Percentiles rank a stretch among this genome's conserved stretches.
phyloP scores from a whole-genome alignment of 1,139 yeast genomes.

The Candida neerlandica region DNA sequence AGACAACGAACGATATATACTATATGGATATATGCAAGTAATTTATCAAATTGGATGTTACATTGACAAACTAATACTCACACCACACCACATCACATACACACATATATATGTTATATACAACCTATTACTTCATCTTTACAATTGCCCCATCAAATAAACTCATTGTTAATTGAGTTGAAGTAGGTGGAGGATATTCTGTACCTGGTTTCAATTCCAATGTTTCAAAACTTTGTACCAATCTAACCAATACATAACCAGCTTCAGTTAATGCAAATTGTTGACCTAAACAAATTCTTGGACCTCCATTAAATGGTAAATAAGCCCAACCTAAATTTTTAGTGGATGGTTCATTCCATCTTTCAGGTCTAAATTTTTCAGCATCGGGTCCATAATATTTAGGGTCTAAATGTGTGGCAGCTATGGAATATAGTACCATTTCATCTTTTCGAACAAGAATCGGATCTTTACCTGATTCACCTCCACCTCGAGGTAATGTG shows the following conservation, averaged over 20 bases:
- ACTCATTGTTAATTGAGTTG: constrained; percentile 39
- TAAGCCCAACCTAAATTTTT: constrained; percentile 39
- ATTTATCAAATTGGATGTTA: constrained; percentile 11
- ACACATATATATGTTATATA: constrained; percentile 6
- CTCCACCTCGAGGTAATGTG: constrained; percentile 56
- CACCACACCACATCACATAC: background rate
- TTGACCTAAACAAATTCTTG: constrained; percentile 46
- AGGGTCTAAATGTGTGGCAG: constrained; percentile 41
- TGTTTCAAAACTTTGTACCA: constrained; percentile 24
- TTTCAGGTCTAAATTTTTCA: constrained; percentile 45
- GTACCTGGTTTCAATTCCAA: constrained; percentile 5
- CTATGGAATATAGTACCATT: constrained; percentile 33
- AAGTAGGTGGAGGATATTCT: constrained; percentile 33
- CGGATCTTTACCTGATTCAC: constrained; percentile 43
- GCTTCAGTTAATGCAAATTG: constrained; percentile 50
- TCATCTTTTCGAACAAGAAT: constrained; percentile 45
- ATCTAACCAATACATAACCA: constrained; percentile 27
- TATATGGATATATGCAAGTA: too few species aligned
- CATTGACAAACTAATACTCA: background rate
- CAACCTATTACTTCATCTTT: constrained; percentile 4
- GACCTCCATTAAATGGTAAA: constrained; percentile 47
- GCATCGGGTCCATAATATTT: constrained; percentile 50
- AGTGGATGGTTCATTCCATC: constrained; percentile 38
- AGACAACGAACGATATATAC: too few species aligned
- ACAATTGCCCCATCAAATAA: constrained; percentile 29